These are phyloP conservation scores for Trichoderma oligosporum DNA, from an alignment of 2,329 filamentous ascomycete species.

Conservation along the genomic window DNA sequence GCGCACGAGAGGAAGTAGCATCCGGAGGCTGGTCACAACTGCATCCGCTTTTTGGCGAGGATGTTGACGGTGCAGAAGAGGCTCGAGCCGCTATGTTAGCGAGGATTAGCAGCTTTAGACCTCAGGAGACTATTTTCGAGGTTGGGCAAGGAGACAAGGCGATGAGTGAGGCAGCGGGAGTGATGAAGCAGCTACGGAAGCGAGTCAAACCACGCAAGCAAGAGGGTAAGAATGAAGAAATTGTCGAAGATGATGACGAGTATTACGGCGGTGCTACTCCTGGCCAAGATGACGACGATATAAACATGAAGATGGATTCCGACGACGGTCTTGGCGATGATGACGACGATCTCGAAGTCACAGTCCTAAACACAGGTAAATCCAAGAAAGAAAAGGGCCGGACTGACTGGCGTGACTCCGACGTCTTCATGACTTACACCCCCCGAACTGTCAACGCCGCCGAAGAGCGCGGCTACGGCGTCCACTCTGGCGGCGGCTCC, in stretches of 20 bases:
- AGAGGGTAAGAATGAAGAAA: conserved; percentile 41
- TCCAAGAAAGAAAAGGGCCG: conserved; percentile 46
- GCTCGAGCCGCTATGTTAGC: conserved; percentile 83
- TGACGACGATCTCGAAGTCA: conserved; percentile 66
- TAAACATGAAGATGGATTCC: conserved; percentile 29
- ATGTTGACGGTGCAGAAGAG: conserved; percentile 61
- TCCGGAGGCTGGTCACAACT: conserved; percentile 68
- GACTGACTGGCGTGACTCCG: conserved; percentile 73
- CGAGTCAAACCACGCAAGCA: conserved; percentile 59
- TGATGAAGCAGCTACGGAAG: conserved; percentile 69
- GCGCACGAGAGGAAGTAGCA: conserved; percentile 72
- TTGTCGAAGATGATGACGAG: conserved; percentile 33
- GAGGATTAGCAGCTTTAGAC: conserved; percentile 81
- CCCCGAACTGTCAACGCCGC: conserved; percentile 75
- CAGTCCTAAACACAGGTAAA: conserved; percentile 59
- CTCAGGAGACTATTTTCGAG: conserved; percentile 95
- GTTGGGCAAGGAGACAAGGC: conserved; percentile 70
- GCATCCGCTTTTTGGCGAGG: conserved; percentile 75
- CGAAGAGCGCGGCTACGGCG: conserved; percentile 89
- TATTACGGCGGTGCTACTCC: conserved; percentile 27
- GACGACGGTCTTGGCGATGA: conserved; percentile 56
- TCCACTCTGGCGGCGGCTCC: conserved; percentile 71
- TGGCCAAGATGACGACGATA: conserved; percentile 23
- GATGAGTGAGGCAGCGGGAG: conserved; percentile 61
- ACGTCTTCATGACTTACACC: conserved; percentile 95